These are phyloP conservation scores for Physcia stellaris DNA, from an alignment of 495 filamentous ascomycete species.

Conservation along the genomic window DNA sequence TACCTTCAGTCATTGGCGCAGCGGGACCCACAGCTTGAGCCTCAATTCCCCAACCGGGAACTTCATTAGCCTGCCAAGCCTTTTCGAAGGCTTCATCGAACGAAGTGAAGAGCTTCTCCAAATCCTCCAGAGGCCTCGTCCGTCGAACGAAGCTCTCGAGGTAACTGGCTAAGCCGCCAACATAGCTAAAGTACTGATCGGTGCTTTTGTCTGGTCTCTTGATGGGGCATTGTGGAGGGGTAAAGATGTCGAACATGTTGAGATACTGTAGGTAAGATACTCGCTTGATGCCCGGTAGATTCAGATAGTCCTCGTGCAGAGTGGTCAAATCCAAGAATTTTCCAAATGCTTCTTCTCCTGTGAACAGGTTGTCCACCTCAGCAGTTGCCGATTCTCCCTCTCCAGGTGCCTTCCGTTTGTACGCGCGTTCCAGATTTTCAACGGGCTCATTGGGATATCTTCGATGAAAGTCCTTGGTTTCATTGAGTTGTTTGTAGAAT, in stretches of 20 bases:
- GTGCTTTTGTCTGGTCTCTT: conserved; percentile 72
- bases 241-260: conserved; percentile 75
- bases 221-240: conserved; percentile 52
- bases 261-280: conserved; percentile 85
- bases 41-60: conserved; percentile 66
- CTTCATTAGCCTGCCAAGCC: conserved; percentile 63
- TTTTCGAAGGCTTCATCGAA: conserved; percentile 76
- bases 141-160: conserved; percentile 76
- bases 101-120: conserved; percentile 57
- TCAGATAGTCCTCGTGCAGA: conserved; percentile 78
- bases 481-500: conserved; percentile 73
- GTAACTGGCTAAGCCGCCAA: conserved; percentile 65
- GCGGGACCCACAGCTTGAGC: conserved; percentile 24
- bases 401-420: conserved; percentile 57
- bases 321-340: conserved; percentile 77
- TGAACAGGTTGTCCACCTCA: conserved; percentile 83
- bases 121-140: conserved; percentile 67
- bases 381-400: conserved; percentile 47
- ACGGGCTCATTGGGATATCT: conserved; percentile 89
- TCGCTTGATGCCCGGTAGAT: conserved; percentile 70
- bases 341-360: conserved; percentile 85
- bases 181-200: conserved; percentile 82
- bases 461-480: conserved; percentile 75
- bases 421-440: conserved; percentile 87
- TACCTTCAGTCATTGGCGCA: conserved; percentile 39